phyloP scores from a whole-genome alignment of 148 eudicot genomes.

The Fallopia convolvulus region DNA sequence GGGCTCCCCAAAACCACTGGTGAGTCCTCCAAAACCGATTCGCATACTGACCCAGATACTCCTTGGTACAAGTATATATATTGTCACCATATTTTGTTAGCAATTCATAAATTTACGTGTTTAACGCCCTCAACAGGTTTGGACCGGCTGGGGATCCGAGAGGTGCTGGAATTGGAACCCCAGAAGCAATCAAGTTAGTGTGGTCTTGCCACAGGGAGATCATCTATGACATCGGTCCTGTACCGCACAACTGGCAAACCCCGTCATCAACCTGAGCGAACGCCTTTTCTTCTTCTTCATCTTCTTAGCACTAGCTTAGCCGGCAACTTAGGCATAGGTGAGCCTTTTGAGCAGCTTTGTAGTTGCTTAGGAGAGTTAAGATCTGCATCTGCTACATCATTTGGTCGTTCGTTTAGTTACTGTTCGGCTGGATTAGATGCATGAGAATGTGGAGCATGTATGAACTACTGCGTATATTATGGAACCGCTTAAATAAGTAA shows the following conservation, averaged over 20 bases:
- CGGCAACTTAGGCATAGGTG: neutral
- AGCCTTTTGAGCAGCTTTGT: neutral
- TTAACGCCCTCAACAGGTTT: conserved; percentile 43
- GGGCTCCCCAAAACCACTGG: conserved; percentile 99
- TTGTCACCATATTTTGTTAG: neutral
- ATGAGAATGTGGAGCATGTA: neutral
- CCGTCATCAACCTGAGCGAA: conserved; percentile 49
- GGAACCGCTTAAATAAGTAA: neutral
- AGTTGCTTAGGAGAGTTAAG: neutral
- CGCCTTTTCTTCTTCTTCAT: neutral
- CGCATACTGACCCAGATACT: neutral
- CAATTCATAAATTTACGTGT: neutral
- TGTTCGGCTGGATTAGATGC: neutral
- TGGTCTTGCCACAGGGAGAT: conserved; percentile 98
- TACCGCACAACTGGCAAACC: conserved; percentile 61
- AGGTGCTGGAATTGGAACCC: conserved; percentile 98
- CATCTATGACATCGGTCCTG: conserved; percentile 83
- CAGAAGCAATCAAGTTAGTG: conserved; percentile 95
- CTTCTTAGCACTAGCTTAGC: conserved; percentile 2
- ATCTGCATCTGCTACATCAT: neutral
- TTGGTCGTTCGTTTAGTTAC: neutral
- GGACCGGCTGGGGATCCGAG: conserved; percentile 98
- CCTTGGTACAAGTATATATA: neutral
- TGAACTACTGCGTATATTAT: neutral
- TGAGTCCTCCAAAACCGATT: conserved; percentile 14